Evolutionary conservation across 306 rosid genomes (phyloP).

Genomic region (Lablab purpureus): DNA sequence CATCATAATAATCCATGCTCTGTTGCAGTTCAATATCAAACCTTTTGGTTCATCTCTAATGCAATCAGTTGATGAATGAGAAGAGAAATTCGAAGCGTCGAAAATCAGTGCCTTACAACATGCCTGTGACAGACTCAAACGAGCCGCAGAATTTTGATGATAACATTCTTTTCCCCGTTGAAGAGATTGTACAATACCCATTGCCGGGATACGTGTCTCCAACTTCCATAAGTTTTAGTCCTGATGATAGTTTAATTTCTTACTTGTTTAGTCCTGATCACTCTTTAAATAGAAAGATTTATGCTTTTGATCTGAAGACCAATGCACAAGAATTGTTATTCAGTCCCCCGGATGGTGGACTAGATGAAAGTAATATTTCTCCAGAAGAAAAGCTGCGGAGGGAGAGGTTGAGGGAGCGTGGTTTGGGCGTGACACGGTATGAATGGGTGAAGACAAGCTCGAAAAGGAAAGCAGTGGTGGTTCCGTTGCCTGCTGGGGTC

Average conservation of each 20-base stretch:
- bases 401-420: slow-evolving; percentile 96
- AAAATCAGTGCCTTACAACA: slow-evolving; percentile 58
- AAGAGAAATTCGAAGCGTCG: slow-evolving; percentile 75
- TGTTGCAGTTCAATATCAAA: slow-evolving; percentile 47
- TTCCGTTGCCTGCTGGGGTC: slow-evolving; percentile 98
- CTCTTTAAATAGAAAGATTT: slow-evolving; percentile 74
- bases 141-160: slow-evolving; percentile 61
- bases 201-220: slow-evolving; percentile 92
- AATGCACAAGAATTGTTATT: slow-evolving; percentile 70
- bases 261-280: slow-evolving; percentile 85
- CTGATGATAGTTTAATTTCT: slow-evolving; percentile 72
- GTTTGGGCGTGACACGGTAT: slow-evolving; percentile 91
- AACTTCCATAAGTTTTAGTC: slow-evolving; percentile 80
- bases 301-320: slow-evolving; percentile 67
- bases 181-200: slow-evolving; percentile 90
- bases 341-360: slow-evolving; percentile 91
- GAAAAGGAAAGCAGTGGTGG: slow-evolving; percentile 73
- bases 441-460: slow-evolving; percentile 91
- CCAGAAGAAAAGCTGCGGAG: slow-evolving; percentile 93
- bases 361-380: slow-evolving; percentile 88
- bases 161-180: slow-evolving; percentile 69
- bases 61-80: slow-evolving; percentile 76
- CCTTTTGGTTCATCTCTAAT: slow-evolving; percentile 58
- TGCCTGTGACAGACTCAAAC: slow-evolving; percentile 80
- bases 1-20: slow-evolving; percentile 36